Evolutionary conservation across 2,329 filamentous ascomycete species (phyloP).

Genomic region (Scopulariopsis brevicaulis): DNA sequence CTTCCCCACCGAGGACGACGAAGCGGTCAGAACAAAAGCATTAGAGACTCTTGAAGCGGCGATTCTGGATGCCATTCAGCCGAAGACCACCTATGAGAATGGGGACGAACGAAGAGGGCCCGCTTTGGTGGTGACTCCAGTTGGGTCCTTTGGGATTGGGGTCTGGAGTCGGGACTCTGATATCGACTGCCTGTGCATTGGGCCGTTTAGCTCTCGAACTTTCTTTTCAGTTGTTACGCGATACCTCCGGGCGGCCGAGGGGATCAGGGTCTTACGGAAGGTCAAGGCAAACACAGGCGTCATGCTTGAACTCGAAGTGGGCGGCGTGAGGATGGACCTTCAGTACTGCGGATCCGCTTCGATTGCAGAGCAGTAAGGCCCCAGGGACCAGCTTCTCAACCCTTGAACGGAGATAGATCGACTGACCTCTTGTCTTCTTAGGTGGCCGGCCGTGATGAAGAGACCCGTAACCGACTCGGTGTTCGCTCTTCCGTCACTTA

Average conservation of each 20-base stretch:
- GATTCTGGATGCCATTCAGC: conserved; percentile 11
- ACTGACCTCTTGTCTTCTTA: conserved; percentile 7
- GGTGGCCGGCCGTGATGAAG: conserved; percentile 34
- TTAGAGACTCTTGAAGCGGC: conserved; percentile 31
- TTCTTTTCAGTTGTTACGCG: conserved; percentile 34
- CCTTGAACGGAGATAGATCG: neutral
- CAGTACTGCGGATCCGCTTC: conserved; percentile 52
- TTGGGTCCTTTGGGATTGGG: conserved; percentile 55
- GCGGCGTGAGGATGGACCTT: conserved; percentile 47
- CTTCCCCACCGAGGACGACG: conserved; percentile 35
- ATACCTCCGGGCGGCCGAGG: conserved; percentile 11
- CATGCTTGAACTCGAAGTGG: conserved; percentile 53
- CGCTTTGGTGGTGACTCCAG: conserved; percentile 35
- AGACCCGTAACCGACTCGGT: conserved; percentile 37
- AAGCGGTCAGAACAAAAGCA: conserved; percentile 25
- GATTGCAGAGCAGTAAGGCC: conserved; percentile 34
- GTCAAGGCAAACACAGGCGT: conserved; percentile 47
- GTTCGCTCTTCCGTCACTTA: conserved; percentile 43
- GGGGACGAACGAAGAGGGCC: neutral
- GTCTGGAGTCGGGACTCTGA: conserved; percentile 51
- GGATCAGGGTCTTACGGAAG: conserved; percentile 40
- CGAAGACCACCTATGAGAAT: conserved; percentile 16
- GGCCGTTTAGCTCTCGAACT: conserved; percentile 44
- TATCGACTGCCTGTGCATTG: conserved; percentile 55
- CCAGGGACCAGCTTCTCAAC: conserved; percentile 1